Evolutionary conservation across 2,329 filamentous ascomycete genomes (phyloP), one percentile per base, ranked within the genome.

Genomic region (Claviceps lovelessii): DNA sequence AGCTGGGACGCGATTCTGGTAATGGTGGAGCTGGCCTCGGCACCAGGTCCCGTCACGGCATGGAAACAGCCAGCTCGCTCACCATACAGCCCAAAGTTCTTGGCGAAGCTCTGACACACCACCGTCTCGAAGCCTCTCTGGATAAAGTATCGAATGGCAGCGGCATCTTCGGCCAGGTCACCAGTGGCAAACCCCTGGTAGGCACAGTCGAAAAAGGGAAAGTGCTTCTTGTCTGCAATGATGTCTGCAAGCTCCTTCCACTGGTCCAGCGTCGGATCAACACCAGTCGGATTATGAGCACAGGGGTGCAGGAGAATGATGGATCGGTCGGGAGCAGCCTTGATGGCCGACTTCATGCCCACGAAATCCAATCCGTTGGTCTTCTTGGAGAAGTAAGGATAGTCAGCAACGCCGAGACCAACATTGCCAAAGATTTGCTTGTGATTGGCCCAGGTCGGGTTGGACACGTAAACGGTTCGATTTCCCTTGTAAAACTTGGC

Each of bases 101-200:
- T 97, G 69, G 91, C 91, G 70, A 97, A 97, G 58, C 86, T 91
- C 76, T 97, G 91, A 59, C 88, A 88, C 57, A 97, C 80, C 59
- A 88, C 81, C 53, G 95, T 82, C 72, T 90, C 86, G 71, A 95
- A 93, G 60, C 90, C 91, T 69, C 94, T 85, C 66, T 91, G 85
- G 64, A 95, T 77, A 67, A 98, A 98, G 78, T 95, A 88, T 61
- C 89, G 86, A 62, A 98, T 85, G n/a, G 93, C 88, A 76, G 85
- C 90, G 60, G 88, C 88, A 69, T 98, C 93, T 57, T 83, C 81
- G 62, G 79, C 77, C 23, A 97, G 80, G 68, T 94, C 84, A 56
- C 93, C 93, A 0, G 93, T 95, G 3, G 93, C 93, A 68, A 98
- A 98, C 55, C 93, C 91, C 73, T 97, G 93, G 76, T 98, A 98